Conservation (phyloP, 108 stramenopile species). For the Fragilariopsis cylindrus region DNA sequence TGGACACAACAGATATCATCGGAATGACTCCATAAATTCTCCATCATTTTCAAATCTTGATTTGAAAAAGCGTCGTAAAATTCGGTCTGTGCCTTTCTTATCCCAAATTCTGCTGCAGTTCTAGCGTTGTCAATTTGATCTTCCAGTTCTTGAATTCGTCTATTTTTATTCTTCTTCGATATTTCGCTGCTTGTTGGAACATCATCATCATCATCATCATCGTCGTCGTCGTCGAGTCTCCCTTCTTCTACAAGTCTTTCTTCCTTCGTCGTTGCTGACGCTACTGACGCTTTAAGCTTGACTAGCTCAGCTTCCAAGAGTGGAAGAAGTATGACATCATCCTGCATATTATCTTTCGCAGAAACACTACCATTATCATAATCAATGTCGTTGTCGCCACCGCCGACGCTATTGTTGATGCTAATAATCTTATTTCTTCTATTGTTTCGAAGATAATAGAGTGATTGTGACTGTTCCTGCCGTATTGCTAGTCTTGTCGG, state of each 20-base stretch:
- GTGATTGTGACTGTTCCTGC: too few species aligned
- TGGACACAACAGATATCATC: constrained; percentile 26
- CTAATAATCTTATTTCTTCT: neutral
- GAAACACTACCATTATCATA: too few species aligned
- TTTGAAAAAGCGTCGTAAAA: constrained; percentile 44
- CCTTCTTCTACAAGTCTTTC: too few species aligned
- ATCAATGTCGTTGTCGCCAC: neutral
- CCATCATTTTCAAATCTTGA: constrained; percentile 26
- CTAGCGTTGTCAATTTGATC: constrained; percentile 23
- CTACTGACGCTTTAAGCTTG: neutral
- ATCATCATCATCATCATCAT: neutral
- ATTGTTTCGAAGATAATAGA: too few species aligned
- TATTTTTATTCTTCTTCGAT: neutral
- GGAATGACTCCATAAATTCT: constrained; percentile 22
- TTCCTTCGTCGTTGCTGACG: neutral
- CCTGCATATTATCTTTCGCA: neutral
- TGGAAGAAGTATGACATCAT: constrained; percentile 19
- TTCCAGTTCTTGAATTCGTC: neutral
- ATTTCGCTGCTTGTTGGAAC: neutral
- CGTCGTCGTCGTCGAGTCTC: neutral
- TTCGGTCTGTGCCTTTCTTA: constrained; percentile 26
- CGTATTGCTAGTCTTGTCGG: too few species aligned
- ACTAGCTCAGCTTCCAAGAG: constrained; percentile 25
- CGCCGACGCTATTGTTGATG: neutral
- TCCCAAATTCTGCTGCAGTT: constrained; percentile 38